Evolutionary conservation across 108 stramenopile genomes (phyloP).

Genomic region (Aurantiochytrium sp.): DNA sequence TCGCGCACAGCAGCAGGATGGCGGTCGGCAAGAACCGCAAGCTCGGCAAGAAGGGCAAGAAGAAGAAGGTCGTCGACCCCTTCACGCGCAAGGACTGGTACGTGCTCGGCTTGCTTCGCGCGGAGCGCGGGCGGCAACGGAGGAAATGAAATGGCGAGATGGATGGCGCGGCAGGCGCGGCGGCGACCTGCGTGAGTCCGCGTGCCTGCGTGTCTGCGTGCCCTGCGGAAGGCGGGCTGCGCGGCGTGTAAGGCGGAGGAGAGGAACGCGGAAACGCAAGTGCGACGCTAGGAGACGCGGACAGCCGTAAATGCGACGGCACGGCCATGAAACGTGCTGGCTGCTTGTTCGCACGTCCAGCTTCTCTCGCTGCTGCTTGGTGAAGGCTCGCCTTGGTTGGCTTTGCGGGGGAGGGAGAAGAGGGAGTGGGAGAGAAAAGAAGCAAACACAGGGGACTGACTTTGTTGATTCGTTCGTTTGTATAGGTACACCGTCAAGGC

Average conservation of each 20-base stretch:
- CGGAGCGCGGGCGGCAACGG: not conserved
- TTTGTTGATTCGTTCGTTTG: not conserved
- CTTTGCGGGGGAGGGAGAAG: too few species aligned
- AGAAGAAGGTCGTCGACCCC: slow-evolving; percentile 77
- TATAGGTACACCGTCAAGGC: slow-evolving; percentile 98
- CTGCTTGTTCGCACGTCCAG: too few species aligned
- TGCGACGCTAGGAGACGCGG: too few species aligned
- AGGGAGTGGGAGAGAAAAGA: not conserved
- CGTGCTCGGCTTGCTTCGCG: too few species aligned
- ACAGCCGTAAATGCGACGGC: too few species aligned
- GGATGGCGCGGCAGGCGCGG: not conserved
- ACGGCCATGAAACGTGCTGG: too few species aligned
- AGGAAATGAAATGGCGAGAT: not conserved
- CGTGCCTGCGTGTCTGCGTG: not conserved
- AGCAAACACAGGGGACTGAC: not conserved
- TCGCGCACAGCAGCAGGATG: not conserved
- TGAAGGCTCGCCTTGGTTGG: too few species aligned
- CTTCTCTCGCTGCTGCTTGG: too few species aligned
- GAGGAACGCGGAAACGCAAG: too few species aligned
- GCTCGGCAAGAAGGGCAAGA: slow-evolving; percentile 73
- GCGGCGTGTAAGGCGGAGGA: too few species aligned
- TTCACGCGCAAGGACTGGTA: slow-evolving; percentile 79
- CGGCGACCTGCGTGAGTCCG: too few species aligned
- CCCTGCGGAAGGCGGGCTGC: too few species aligned
- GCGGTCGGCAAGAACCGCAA: slow-evolving; percentile 89